Evolutionary conservation across 2,329 filamentous ascomycete genomes (phyloP).

Genomic region (Lachnellula hyalina): DNA sequence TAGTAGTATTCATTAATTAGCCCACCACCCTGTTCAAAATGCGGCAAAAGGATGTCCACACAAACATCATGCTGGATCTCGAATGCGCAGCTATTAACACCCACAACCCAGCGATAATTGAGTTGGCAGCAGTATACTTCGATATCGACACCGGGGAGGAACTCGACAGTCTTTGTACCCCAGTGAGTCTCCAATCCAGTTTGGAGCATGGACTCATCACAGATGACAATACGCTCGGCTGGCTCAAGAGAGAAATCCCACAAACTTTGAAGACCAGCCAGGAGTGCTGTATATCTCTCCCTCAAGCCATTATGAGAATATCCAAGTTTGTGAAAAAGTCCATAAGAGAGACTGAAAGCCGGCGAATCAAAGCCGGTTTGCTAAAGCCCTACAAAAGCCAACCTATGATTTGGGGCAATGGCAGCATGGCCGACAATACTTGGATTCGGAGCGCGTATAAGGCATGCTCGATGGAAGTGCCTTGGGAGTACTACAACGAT

Average conservation of each 20-base stretch:
- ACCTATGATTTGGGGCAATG: conserved; percentile 18
- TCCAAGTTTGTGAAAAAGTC: conserved; percentile 5
- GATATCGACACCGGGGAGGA: conserved; percentile 15
- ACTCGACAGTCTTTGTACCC: conserved; percentile 6
- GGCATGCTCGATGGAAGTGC: conserved; percentile 10
- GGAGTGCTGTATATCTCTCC: not conserved
- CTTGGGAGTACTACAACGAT: conserved; percentile 14
- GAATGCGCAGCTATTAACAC: conserved; percentile 7
- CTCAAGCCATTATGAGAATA: conserved; percentile 8
- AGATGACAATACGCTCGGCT: conserved; percentile 1
- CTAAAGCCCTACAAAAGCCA: not conserved
- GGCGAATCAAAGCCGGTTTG: no score
- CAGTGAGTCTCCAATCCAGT: conserved; percentile 12
- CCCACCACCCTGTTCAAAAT: conserved; percentile 4
- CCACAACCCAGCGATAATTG: conserved; percentile 14
- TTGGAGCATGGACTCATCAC: not conserved
- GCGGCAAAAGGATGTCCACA: conserved; percentile 6
- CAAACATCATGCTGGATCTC: conserved; percentile 22
- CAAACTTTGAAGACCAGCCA: conserved; percentile 11
- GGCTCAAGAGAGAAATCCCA: conserved; percentile 10
- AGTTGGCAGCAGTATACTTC: conserved; percentile 17
- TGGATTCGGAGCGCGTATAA: conserved; percentile 14
- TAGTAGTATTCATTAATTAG: not conserved
- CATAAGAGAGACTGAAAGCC: not conserved
- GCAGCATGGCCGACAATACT: conserved; percentile 13